These are phyloP conservation scores for Daedaleopsis nitida DNA, from an alignment of 768 basidiomycete genomes.

Conservation along the genomic window DNA sequence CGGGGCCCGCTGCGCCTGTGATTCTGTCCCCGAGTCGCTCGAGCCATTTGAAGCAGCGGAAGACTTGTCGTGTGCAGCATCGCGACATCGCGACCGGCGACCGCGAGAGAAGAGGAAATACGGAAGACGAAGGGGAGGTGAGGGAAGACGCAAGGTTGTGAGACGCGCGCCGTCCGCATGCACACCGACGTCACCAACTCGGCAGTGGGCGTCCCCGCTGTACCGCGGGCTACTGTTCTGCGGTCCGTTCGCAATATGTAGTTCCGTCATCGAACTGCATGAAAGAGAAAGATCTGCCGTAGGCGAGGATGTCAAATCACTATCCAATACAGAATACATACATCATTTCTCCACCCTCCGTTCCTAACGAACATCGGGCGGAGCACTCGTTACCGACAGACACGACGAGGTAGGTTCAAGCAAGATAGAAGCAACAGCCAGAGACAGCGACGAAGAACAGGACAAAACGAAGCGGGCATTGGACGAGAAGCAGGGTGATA, in stretches of 20 bases:
- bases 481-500: not conserved
- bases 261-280: not conserved
- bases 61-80: slow-evolving; percentile 39
- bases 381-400: not conserved
- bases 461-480: slow-evolving; percentile 18
- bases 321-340: slow-evolving; percentile 27
- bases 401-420: not conserved
- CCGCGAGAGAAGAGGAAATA: not conserved
- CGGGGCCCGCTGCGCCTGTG: slow-evolving; percentile 90
- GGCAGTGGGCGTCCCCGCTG: no score
- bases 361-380: slow-evolving; percentile 20
- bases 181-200: no score
- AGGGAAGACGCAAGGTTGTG: not conserved
- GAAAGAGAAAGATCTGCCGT: not conserved
- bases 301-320: not conserved
- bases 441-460: slow-evolving; percentile 16
- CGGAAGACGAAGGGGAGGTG: not conserved
- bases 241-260: no score
- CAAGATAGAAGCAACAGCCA: slow-evolving; percentile 21
- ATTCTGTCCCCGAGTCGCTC: slow-evolving; percentile 77
- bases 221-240: no score
- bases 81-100: not conserved
- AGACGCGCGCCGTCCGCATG: not conserved
- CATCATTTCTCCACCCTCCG: slow-evolving; percentile 5
- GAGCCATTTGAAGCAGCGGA: slow-evolving; percentile 63